Evolutionary conservation across 2,329 filamentous ascomycete genomes (phyloP).

Genomic region (Catunica adiposa): DNA sequence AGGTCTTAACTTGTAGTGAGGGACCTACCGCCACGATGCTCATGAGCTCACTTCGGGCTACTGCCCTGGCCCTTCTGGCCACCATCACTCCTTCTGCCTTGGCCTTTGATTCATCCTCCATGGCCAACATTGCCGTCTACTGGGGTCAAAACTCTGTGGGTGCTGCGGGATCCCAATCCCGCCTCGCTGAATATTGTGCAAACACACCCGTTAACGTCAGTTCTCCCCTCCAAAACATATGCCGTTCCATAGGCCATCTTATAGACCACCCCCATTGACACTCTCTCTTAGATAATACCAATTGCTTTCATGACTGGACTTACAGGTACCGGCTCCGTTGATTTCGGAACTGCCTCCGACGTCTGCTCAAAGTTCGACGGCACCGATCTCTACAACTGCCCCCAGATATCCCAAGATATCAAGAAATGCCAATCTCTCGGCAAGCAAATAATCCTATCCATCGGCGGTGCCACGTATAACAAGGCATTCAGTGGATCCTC

Average conservation of each 20-base stretch:
- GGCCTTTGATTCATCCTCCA: slow-evolving; percentile 27
- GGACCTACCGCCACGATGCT: too few relatives aligned
- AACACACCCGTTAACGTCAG: slow-evolving; percentile 32
- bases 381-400: slow-evolving; percentile 39
- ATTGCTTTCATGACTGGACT: slow-evolving; percentile 47
- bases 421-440: slow-evolving; percentile 26
- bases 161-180: slow-evolving; percentile 32
- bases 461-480: slow-evolving; percentile 29
- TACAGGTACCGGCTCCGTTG: slow-evolving; percentile 35
- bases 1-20: too few relatives aligned
- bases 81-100: slow-evolving; percentile 18
- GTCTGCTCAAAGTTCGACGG: slow-evolving; percentile 40
- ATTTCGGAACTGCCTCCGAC: slow-evolving; percentile 49
- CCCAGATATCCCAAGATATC: slow-evolving; percentile 41
- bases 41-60: background rate
- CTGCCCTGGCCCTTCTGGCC: background rate
- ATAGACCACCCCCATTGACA: background rate
- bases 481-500: slow-evolving; percentile 34
- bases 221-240: slow-evolving; percentile 14
- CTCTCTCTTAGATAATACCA: slow-evolving; percentile 28
- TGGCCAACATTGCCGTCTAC: slow-evolving; percentile 45
- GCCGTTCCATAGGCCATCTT: background rate
- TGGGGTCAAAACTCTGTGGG: slow-evolving; percentile 36
- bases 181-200: slow-evolving; percentile 41
- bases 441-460: slow-evolving; percentile 29